Base-by-base conservation (phyloP, 768 basidiomycete genomes). In the Xerocomellus amylosporus region DNA sequence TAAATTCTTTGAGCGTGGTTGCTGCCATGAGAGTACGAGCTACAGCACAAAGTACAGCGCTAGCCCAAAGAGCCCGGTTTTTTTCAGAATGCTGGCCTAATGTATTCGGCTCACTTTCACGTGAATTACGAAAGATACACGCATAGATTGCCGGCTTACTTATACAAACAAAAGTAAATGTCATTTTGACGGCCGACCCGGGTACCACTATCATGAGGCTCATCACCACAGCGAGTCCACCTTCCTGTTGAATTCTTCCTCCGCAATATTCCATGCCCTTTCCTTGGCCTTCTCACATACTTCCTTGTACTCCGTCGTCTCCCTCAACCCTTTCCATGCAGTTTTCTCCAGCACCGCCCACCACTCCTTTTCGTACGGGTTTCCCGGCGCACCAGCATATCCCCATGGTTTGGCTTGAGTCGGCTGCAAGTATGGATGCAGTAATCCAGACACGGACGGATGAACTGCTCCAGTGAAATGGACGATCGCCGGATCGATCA, bases 391-490 rank as follows among this genome's bases (percentile, higher is more conserved):
- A 10, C 78, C 77, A 1, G 75, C 69, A 54, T 80, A 82, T 5
- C 80, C 79, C 80, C 82, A 82, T 1, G 80, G 81, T 58, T 83
- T 83, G 3, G 78, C 70, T 1, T 34, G 36, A 24, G 8, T 24
- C n/a, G 46, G 17, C n/a, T 24, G 17, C 12, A 38, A n/a, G n/a
- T n/a, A 38, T 13, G 46, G 22, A 14, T 36, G 34, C 15, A 10
- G 33, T 22, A 24, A 22, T 38, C 47, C n/a, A n/a, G 47, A 41
- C 36, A 26, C n/a, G 13, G n/a, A 24, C 13, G 47, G 47, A 17
- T 37, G 46, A 47, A 47, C 33, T 2, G 33, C 15, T 39, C 46
- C 46, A n/a, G 33, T 47, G 46, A 24, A 47, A n/a, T 38, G 46
- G 12, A 37, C 20, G 17, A 47, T 47, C 15, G 20, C 46, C 12